phyloP scores from a whole-genome alignment of 2,329 filamentous ascomycete species.

The Pseudopyrenochaeta lycopersici region DNA sequence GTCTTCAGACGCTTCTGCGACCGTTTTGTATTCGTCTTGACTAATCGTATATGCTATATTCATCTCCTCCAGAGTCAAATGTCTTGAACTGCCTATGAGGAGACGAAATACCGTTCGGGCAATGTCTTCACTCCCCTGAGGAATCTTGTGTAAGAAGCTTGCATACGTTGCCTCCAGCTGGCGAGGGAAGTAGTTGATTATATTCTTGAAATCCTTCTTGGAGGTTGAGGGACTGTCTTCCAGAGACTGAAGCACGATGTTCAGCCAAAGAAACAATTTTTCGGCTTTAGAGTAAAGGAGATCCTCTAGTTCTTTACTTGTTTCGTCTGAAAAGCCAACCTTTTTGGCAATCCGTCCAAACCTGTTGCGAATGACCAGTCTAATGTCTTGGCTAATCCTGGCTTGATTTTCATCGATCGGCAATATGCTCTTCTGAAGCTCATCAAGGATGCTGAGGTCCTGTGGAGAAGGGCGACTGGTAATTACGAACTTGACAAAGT shows the following conservation, averaged over 20 bases:
- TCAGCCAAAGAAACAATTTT: conserved; percentile 52
- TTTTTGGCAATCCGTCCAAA: conserved; percentile 42
- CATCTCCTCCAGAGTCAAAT: conserved; percentile 46
- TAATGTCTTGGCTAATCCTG: conserved; percentile 39
- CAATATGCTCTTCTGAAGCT: conserved; percentile 19
- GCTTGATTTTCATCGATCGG: conserved; percentile 30
- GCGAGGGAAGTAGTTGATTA: conserved; percentile 43
- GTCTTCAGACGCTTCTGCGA: conserved; percentile 32
- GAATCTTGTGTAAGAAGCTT: conserved; percentile 41
- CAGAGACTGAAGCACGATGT: conserved; percentile 47
- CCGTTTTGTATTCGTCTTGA: conserved; percentile 29
- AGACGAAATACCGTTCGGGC: conserved; percentile 43
- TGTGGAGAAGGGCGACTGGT: conserved; percentile 39
- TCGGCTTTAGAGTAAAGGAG: conserved; percentile 44
- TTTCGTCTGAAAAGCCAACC: conserved; percentile 30
- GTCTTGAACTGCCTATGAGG: conserved; percentile 45
- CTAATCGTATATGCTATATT: conserved; percentile 42
- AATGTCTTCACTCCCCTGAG: conserved; percentile 27
- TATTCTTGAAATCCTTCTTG: conserved; percentile 26
- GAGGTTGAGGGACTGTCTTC: conserved; percentile 34
- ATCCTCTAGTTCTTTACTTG: conserved; percentile 37
- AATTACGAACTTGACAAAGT: conserved; percentile 46
- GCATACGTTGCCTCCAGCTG: conserved; percentile 42
- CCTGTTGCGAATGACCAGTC: conserved; percentile 42
- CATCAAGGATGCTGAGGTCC: conserved; percentile 1